Percentiles rank a stretch among this genome's conserved stretches.
These are phyloP conservation scores for Dalbergia oliveri DNA, from an alignment of 306 rosid genomes.

Conservation along the genomic window DNA sequence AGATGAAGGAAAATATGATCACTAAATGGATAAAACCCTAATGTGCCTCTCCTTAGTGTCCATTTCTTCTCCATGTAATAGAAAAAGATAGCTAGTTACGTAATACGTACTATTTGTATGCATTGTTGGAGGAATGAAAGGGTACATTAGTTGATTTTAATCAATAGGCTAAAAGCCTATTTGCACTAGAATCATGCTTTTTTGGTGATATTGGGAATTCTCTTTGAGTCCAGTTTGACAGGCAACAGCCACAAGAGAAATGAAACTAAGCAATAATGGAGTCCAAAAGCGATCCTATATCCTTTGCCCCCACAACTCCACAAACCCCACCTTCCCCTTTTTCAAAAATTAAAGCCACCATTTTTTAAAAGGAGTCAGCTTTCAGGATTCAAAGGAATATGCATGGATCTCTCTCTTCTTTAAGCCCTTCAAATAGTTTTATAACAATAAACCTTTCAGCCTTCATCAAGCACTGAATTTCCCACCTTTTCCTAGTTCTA, in stretches of 20 bases:
- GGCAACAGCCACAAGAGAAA: conserved; percentile 47
- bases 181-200: conserved; percentile 47
- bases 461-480: conserved; percentile 56
- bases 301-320: conserved; percentile 59
- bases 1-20: not conserved
- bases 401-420: conserved; percentile 55
- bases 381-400: conserved; percentile 70
- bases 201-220: conserved; percentile 27
- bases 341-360: conserved; percentile 54
- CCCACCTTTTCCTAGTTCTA: conserved; percentile 49
- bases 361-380: conserved; percentile 55
- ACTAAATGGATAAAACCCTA: not conserved
- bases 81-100: conserved; percentile 10
- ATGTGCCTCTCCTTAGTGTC: not conserved
- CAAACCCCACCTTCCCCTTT: conserved; percentile 39
- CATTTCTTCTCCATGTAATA: conserved; percentile 13
- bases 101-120: not conserved
- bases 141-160: conserved; percentile 12
- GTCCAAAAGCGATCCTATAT: conserved; percentile 51
- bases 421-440: conserved; percentile 42
- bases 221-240: conserved; percentile 51
- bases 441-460: conserved; percentile 51
- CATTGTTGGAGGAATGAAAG: conserved; percentile 28
- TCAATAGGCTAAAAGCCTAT: conserved; percentile 40
- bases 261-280: conserved; percentile 64